Evolutionary conservation across 208 protist genomes (phyloP).

Genomic region (Trypanosoma scelopori): DNA sequence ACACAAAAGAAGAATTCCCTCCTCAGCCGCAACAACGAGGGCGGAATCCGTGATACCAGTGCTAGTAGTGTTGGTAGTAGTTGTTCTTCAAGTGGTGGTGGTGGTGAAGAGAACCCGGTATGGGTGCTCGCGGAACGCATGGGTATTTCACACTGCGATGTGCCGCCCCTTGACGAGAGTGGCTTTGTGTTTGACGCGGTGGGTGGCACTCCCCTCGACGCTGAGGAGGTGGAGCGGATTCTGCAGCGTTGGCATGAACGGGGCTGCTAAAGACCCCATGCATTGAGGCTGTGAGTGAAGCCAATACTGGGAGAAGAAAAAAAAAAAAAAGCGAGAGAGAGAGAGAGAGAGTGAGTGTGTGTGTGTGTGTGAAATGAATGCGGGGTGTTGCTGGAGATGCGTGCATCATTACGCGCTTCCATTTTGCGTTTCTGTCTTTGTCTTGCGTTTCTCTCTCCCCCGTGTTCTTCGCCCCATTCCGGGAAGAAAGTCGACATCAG

Average conservation of each 20-base stretch:
- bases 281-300: background rate
- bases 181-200: conserved; percentile 65
- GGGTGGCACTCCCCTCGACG: conserved; percentile 43
- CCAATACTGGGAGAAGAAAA: no score
- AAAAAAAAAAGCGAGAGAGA: no score
- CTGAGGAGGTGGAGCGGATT: conserved; percentile 43
- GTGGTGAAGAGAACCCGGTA: conserved; percentile 14
- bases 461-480: no score
- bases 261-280: background rate
- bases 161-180: conserved; percentile 51
- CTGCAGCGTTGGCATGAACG: conserved; percentile 56
- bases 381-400: background rate
- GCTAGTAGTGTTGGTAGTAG: conserved; percentile 3
- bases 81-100: conserved; percentile 2
- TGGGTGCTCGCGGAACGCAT: conserved; percentile 31
- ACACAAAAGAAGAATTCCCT: background rate
- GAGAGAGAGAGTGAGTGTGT: no score
- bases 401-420: background rate
- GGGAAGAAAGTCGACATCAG: no score
- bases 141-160: conserved; percentile 66
- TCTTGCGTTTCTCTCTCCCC: conserved; percentile 18
- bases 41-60: background rate
- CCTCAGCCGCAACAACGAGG: background rate
- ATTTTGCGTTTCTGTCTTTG: conserved; percentile 13
- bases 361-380: no score